Evolutionary conservation across 176 grass and related monocot species (phyloP).

Genomic region (Oryza australiensis): DNA sequence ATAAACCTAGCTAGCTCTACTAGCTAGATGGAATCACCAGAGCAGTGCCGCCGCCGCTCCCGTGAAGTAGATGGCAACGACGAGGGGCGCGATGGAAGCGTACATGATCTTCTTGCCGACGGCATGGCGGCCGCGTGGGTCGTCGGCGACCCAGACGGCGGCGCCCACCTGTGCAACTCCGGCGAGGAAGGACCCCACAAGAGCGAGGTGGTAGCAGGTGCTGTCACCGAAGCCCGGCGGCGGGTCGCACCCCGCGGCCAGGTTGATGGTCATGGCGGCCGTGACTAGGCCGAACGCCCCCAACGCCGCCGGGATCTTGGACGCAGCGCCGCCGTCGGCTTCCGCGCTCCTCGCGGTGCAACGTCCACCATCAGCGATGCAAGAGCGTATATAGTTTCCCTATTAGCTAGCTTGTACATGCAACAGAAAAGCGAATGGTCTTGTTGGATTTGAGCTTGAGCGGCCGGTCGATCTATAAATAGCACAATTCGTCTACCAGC

Average conservation of each 20-base stretch:
- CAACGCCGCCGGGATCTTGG: neutral
- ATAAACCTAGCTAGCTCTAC: no score
- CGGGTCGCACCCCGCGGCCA: neutral
- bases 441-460: no score
- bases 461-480: no score
- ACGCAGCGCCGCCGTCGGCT: neutral
- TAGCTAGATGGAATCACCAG: neutral
- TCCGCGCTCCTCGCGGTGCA: neutral
- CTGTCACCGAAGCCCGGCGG: neutral
- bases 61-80: neutral
- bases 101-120: neutral
- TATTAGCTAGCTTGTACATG: no score
- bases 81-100: neutral
- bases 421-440: no score
- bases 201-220: neutral
- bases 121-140: neutral
- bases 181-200: neutral
- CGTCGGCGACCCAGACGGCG: neutral
- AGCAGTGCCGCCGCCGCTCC: neutral
- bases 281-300: neutral
- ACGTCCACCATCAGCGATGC: no score
- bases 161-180: neutral
- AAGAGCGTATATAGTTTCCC: no score
- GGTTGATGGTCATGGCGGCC: neutral
- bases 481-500: no score